These are phyloP conservation scores for Cornus controversa DNA, from an alignment of 148 eudicot species.

Conservation along the genomic window DNA sequence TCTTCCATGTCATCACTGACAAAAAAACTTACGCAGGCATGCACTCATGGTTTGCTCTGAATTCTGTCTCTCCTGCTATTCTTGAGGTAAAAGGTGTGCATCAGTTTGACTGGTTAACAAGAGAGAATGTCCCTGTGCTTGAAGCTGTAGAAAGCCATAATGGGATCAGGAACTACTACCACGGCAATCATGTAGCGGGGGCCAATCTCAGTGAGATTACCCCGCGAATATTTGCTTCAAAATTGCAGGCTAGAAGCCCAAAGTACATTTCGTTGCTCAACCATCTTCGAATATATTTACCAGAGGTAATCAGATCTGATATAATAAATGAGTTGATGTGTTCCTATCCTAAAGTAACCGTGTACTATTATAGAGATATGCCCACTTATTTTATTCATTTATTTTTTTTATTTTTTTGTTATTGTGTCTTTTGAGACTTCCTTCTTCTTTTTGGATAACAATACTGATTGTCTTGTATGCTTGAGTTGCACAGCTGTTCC, in stretches of 20 bases:
- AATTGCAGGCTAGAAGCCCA: conserved; percentile 94
- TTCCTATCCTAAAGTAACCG: neutral
- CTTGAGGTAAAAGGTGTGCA: conserved; percentile 98
- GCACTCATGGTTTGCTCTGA: conserved; percentile 99
- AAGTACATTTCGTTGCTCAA: conserved; percentile 95
- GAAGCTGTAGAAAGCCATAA: conserved; percentile 95
- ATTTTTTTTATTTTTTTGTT: neutral
- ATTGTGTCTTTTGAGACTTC: neutral
- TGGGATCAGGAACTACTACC: conserved; percentile 82
- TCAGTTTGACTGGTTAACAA: conserved; percentile 98
- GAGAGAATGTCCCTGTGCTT: conserved; percentile 96
- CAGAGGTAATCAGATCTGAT: conserved; percentile 63
- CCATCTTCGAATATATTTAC: conserved; percentile 95
- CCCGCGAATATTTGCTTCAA: conserved; percentile 89
- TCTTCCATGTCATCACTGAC: conserved; percentile 95
- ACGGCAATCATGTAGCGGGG: conserved; percentile 90
- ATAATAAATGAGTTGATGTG: neutral
- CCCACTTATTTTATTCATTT: neutral
- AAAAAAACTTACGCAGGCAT: conserved; percentile 98
- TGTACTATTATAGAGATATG: neutral
- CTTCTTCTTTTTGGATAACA: neutral
- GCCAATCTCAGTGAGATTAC: conserved; percentile 87
- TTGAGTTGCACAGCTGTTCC: conserved; percentile 69
- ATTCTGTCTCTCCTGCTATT: conserved; percentile 79
- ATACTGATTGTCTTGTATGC: conserved; percentile 15